A percentile compares a stretch with the other conserved stretches of the same genome.
Conservation (phyloP, 148 eudicot genomes). For the Camellia granthamiana region DNA sequence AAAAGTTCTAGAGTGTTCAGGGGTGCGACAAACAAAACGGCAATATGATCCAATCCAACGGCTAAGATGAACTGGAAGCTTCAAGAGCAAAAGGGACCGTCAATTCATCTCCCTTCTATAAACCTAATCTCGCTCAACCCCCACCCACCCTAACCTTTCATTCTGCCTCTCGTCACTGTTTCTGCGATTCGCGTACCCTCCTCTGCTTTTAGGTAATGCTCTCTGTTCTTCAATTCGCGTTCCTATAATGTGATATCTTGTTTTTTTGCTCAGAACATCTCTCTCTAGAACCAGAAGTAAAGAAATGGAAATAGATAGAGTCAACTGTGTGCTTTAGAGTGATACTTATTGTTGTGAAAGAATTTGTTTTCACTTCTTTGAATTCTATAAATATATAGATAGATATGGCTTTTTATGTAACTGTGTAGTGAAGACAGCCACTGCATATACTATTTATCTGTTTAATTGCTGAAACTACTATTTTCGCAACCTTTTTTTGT, state of each 20-base stretch:
- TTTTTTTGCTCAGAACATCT: not conserved
- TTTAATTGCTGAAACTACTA: not conserved
- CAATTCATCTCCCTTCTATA: not conserved
- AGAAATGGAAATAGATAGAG: not conserved
- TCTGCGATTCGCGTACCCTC: no score
- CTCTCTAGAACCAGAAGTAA: not conserved
- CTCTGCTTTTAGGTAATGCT: not conserved
- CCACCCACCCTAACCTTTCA: not conserved
- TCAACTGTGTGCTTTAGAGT: not conserved
- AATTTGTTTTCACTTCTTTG: not conserved
- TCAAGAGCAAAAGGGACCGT: conserved; percentile 12
- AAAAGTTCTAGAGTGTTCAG: conserved; percentile 12
- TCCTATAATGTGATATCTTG: not conserved
- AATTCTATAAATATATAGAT: not conserved
- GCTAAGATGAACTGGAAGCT: conserved; percentile 1
- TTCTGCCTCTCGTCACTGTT: not conserved
- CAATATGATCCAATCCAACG: not conserved
- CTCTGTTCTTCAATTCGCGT: not conserved
- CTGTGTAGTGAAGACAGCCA: not conserved
- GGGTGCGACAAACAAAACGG: not conserved
- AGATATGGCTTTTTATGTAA: not conserved
- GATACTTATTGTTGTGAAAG: not conserved
- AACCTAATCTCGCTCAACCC: not conserved
- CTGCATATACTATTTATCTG: not conserved
- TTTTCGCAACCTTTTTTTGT: not conserved